A percentile compares a stretch with the other conserved stretches of the same genome.
Conservation (phyloP, 352 stramenopile species). For the Globisporangium nagaii region DNA sequence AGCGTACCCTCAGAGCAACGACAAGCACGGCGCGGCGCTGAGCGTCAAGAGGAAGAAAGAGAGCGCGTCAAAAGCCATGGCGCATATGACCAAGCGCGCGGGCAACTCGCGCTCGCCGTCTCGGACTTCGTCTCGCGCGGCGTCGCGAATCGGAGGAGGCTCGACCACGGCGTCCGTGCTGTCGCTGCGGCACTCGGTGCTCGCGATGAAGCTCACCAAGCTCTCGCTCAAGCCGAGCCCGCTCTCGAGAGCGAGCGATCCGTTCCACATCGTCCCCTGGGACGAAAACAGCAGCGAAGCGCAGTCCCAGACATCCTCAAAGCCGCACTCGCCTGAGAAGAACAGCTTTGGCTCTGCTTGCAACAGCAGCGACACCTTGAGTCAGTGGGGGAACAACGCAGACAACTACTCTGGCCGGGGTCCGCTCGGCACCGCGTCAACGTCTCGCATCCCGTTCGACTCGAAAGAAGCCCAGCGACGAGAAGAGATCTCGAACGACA, state of each 20-base stretch:
- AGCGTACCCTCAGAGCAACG: background rate
- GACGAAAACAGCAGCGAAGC: constrained; percentile 3
- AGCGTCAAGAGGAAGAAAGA: constrained; percentile 4
- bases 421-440: constrained; percentile 8
- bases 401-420: background rate
- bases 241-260: background rate
- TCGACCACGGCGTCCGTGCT: constrained; percentile 7
- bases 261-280: constrained; percentile 12
- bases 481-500: constrained; percentile 37
- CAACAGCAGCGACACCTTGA: background rate
- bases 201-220: constrained; percentile 28
- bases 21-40: constrained; percentile 2
- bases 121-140: constrained; percentile 24
- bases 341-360: background rate
- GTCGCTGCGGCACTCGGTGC: constrained; percentile 14
- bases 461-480: constrained; percentile 31
- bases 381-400: background rate
- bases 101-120: constrained; percentile 15
- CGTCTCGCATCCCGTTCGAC: constrained; percentile 21
- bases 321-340: background rate
- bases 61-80: constrained; percentile 8
- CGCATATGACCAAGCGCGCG: constrained; percentile 8
- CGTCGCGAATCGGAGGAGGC: constrained; percentile 25
- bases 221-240: constrained; percentile 13
- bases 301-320: background rate